phyloP scores from a whole-genome alignment of 371 early-diverging fungal genomes.

The Zychaea mexicana region DNA sequence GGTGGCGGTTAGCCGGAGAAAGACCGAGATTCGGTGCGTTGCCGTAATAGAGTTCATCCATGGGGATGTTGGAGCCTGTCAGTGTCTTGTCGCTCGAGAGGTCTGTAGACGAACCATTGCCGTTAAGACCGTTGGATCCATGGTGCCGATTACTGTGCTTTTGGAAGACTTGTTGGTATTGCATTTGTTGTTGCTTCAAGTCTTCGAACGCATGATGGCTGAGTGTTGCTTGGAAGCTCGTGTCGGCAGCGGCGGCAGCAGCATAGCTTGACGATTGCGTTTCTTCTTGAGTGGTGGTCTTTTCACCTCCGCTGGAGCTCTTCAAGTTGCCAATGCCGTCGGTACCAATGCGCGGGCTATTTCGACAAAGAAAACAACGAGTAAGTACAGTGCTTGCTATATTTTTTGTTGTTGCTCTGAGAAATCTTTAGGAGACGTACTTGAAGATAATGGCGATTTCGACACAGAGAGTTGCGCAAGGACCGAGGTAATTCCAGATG shows the following conservation, averaged over 20 bases:
- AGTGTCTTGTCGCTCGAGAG: background rate
- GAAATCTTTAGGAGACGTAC: constrained; percentile 14
- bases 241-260: constrained; percentile 1
- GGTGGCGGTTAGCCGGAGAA: background rate
- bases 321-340: constrained; percentile 11
- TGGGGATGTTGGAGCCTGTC: background rate
- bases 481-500: constrained; percentile 30
- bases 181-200: constrained; percentile 19
- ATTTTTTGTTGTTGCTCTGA: background rate
- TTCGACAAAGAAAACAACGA: background rate
- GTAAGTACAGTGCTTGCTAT: background rate
- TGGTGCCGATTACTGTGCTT: constrained; percentile 19
- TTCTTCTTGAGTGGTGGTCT: constrained; percentile 7
- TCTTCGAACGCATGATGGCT: constrained; percentile 18
- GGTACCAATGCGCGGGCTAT: constrained; percentile 13
- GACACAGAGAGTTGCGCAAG: constrained; percentile 18
- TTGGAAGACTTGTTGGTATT: constrained; percentile 24
- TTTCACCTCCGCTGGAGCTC: constrained; percentile 15
- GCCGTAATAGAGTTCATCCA: background rate
- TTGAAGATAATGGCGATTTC: constrained; percentile 32
- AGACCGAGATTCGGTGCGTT: background rate
- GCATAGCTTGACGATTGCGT: constrained; percentile 12
- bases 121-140: background rate
- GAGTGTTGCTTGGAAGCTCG: constrained; percentile 14
- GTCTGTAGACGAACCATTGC: background rate